Conservation (phyloP, 169 alveolate species). For the Plasmodium vinckei region DNA sequence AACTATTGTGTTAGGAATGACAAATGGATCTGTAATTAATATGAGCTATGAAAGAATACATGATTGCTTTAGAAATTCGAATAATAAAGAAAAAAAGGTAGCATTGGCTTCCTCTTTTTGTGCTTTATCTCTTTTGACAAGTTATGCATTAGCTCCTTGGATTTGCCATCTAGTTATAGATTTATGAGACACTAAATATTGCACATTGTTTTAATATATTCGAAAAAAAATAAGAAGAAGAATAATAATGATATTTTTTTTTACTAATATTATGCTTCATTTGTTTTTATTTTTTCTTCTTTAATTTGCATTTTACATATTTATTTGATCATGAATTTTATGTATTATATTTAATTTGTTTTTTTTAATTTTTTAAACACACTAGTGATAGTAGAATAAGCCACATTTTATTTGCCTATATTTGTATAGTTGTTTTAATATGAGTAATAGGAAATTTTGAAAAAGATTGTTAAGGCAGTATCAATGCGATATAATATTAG, state of each 20-base stretch:
- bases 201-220: neutral
- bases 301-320: too few relatives aligned
- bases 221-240: neutral
- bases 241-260: neutral
- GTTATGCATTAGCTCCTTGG: slow-evolving; percentile 74
- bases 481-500: too few relatives aligned
- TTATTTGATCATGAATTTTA: too few relatives aligned
- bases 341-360: too few relatives aligned
- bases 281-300: neutral
- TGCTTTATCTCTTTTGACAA: slow-evolving; percentile 33
- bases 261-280: neutral
- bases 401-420: too few relatives aligned
- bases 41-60: slow-evolving; percentile 49
- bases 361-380: too few relatives aligned
- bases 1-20: slow-evolving; percentile 25
- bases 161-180: slow-evolving; percentile 9
- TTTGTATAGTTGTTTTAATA: too few relatives aligned
- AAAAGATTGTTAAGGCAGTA: too few relatives aligned
- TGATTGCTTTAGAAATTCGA: slow-evolving; percentile 41
- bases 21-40: slow-evolving; percentile 36
- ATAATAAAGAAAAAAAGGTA: slow-evolving; percentile 23
- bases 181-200: neutral
- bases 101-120: slow-evolving; percentile 66
- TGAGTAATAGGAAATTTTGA: too few relatives aligned
- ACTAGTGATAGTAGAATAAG: too few relatives aligned